A percentile compares a stretch with the other conserved stretches of the same genome.
These are phyloP conservation scores for Fusarium irregulare DNA, from an alignment of 2,329 filamentous ascomycete species.

Conservation along the genomic window DNA sequence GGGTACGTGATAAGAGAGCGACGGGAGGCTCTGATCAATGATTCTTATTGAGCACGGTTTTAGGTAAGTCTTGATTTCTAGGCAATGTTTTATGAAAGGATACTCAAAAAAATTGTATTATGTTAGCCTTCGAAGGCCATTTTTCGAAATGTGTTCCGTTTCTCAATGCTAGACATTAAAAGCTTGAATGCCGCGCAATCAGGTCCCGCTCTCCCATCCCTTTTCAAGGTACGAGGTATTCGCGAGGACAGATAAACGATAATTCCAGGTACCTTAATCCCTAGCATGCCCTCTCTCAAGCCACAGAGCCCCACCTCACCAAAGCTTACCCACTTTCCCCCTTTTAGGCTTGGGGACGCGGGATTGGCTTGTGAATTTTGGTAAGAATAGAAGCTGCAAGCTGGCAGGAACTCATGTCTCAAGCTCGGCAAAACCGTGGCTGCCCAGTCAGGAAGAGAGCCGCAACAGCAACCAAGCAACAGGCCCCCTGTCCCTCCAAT, in stretches of 20 bases:
- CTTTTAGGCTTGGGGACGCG: conserved; percentile 29
- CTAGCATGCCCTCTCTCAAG: conserved; percentile 24
- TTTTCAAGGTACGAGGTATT: conserved; percentile 28
- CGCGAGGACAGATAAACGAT: conserved; percentile 40
- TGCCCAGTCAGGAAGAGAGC: conserved; percentile 16
- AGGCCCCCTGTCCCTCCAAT: conserved; percentile 23
- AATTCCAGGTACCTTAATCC: conserved; percentile 18
- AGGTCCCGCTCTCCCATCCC: conserved; percentile 39
- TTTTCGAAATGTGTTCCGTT: neutral
- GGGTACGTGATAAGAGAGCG: conserved; percentile 1
- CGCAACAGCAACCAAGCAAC: conserved; percentile 13
- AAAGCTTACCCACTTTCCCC: conserved; percentile 29
- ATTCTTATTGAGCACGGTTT: conserved; percentile 8
- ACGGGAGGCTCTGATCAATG: conserved; percentile 1
- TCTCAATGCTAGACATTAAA: conserved; percentile 16
- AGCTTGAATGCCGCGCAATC: conserved; percentile 35
- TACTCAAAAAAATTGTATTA: neutral
- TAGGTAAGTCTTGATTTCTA: neutral
- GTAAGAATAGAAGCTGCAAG: conserved; percentile 25
- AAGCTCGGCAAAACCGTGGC: conserved; percentile 42
- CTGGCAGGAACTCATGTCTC: conserved; percentile 28
- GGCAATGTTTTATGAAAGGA: neutral
- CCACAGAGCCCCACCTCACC: conserved; percentile 17
- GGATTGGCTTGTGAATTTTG: conserved; percentile 38
- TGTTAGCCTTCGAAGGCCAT: too few relatives aligned